phyloP scores from a whole-genome alignment of 176 grass and related monocot genomes.

The Musa itinerans region DNA sequence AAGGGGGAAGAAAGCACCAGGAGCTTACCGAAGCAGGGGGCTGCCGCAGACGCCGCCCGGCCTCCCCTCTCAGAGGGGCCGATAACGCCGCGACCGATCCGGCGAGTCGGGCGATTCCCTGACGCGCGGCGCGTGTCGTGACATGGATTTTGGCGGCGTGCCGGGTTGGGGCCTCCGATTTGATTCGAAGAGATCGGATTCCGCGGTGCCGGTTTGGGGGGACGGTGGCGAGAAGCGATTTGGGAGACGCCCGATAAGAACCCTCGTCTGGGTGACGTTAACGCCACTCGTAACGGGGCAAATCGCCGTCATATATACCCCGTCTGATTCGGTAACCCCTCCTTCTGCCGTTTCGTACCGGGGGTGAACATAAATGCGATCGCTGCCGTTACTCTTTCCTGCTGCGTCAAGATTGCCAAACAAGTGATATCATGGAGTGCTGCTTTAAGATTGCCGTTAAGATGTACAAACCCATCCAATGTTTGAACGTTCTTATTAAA shows the following conservation, averaged over 20 bases:
- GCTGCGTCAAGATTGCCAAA: background rate
- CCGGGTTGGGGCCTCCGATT: background rate
- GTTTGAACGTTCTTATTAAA: too few relatives aligned
- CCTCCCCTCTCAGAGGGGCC: background rate
- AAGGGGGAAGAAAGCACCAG: background rate
- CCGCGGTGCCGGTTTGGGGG: background rate
- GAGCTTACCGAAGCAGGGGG: background rate
- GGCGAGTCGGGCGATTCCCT: background rate
- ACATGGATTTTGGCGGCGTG: background rate
- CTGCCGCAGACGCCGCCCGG: background rate
- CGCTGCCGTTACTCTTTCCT: background rate
- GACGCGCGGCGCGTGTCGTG: background rate
- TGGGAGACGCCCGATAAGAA: background rate
- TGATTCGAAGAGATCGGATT: constrained; percentile 3
- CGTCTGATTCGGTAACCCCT: background rate
- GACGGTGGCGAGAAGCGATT: background rate
- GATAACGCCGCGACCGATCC: background rate
- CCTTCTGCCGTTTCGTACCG: background rate
- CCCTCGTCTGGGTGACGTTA: background rate
- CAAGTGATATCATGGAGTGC: background rate
- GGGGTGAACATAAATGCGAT: too few relatives aligned
- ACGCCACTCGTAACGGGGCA: constrained; percentile 8
- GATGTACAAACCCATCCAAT: too few relatives aligned
- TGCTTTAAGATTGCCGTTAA: background rate
- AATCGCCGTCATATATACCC: background rate